Conservation (phyloP, 768 basidiomycete species). For the Lactarius trivialis region DNA sequence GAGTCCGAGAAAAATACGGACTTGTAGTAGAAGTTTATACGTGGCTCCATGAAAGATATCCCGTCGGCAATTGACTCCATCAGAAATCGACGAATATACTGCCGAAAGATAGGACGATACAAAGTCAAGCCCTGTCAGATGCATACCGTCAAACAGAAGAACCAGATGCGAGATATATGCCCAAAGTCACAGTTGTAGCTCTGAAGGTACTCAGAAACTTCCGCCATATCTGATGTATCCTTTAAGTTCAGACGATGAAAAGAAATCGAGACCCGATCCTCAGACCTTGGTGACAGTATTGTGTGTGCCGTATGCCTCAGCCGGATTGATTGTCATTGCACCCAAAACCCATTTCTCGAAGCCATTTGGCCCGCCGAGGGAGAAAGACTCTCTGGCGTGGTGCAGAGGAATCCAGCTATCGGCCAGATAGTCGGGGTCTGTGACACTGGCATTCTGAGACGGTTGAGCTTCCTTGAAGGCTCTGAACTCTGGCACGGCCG, state of each 20-base stretch:
- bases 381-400: constrained; percentile 48
- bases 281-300: constrained; percentile 60
- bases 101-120: constrained; percentile 51
- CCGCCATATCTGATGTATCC: constrained; percentile 55
- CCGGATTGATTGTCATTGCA: constrained; percentile 59
- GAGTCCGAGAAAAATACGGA: constrained; percentile 24
- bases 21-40: constrained; percentile 59
- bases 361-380: constrained; percentile 53
- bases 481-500: constrained; percentile 46
- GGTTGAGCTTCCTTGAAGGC: constrained; percentile 36
- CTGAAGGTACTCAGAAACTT: constrained; percentile 56
- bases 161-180: not conserved
- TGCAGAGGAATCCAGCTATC: constrained; percentile 50
- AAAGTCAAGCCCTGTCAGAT: constrained; percentile 31
- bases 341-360: constrained; percentile 64
- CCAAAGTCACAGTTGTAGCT: constrained; percentile 39
- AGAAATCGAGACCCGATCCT: not conserved
- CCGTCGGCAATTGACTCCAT: constrained; percentile 59
- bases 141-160: not conserved
- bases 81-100: constrained; percentile 60
- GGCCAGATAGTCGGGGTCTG: constrained; percentile 38
- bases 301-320: constrained; percentile 66
- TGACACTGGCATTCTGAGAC: constrained; percentile 31
- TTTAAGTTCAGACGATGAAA: not conserved
- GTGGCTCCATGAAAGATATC: constrained; percentile 62